Evolutionary conservation across 2,329 filamentous ascomycete species (phyloP), one percentile per base, ranked within the genome.

Genomic region (Stachybotrys chlorohalonatus): DNA sequence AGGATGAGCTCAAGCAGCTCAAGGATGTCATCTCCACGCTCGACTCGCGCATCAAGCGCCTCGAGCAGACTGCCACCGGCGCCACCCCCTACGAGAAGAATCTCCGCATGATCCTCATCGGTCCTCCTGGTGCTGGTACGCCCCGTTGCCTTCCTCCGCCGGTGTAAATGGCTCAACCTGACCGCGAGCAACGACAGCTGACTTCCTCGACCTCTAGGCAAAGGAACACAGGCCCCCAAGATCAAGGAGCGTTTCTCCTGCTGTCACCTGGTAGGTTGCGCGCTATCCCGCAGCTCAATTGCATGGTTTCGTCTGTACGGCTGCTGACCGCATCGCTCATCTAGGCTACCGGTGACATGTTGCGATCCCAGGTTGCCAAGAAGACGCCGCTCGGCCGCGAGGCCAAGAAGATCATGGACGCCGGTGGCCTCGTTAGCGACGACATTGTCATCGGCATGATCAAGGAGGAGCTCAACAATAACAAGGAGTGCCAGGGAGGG

Each of bases 361-460:
- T 99, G 68, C 91, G 94, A 68, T 95, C 92, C 63, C 94, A 99
- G 75, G 94, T 99, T 69, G 89, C 93, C 62, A 95, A 95, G 78
- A 96, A 97, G 85, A 99, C 94, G 55, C 76, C 89, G 57, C 85
- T 99, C 61, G 94, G 94, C 64, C 84, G 89, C 70, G 91, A 96
- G 79, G 94, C 94, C 62, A 99, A 99, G 86, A 97, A 97, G 85
- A 99, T 99, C 74, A 99, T 99, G 94, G 94, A 99, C 70, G 88
- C 93, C 72, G 94, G 94, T 66, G 93, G 93, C 64, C 85, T 99
- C 56, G 94, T 99, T 72, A 95, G 91, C 73, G 94, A 99, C 74
- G 93, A 97, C 71, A 99, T 99, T 70, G 93, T 99, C 83, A 89
- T 99, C 73, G 91, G 93, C 75, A 99, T 99, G 94, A 99, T 99